Evolutionary conservation across 192 early-diverging fungal species (phyloP), one percentile per base, ranked within the genome.

Genomic region (Coemansia guatemalensis): DNA sequence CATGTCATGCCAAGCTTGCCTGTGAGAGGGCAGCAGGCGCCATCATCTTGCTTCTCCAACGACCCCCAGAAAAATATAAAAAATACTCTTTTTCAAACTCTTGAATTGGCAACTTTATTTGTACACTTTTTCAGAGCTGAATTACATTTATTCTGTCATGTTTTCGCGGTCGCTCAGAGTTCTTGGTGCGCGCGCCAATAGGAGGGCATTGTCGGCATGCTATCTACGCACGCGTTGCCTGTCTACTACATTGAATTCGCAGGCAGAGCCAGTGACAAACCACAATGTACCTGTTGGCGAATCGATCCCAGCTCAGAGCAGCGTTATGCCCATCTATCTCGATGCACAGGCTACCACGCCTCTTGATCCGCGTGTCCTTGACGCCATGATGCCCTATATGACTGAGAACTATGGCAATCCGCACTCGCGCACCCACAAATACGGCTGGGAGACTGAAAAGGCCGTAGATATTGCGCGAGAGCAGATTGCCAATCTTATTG

Each of bases 271-370:
- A 4, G 71, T 73, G 12, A 53, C 75, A 24, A 78, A 78, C 66
- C 75, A 78, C 67, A 78, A 78, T 58, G 68, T 62, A 41, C 75
- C 76, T 1, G 60, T 60, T 11, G 66, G 63, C 8, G 39, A 26
- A 24, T 50, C 64, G 0, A 55, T 58, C 0, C 25, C 55, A n/a
- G 49, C 35, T 22, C 32, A 62, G 23, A 56, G 47, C 8, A 71
- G 53, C 66, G 56, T 53, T 20, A 75, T 75, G 65, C 95, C 95
- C 11, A 91, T 98, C 73, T 98, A 98, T 64, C 87, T 98, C 53
- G 95, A 98, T 68, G 87, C 89, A 71, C 94, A 96, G 79, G 96
- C 96, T 5, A 98, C 96, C 24, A 89, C 90, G 25, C 96, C 94
- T 14, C 88, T 88, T 53, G 96, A 98, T 69, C 93, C 93, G 30